A percentile compares a stretch with the other conserved stretches of the same genome.
Conservation (phyloP, 73 alveolate species). For the Paramecium pentaurelia region DNA sequence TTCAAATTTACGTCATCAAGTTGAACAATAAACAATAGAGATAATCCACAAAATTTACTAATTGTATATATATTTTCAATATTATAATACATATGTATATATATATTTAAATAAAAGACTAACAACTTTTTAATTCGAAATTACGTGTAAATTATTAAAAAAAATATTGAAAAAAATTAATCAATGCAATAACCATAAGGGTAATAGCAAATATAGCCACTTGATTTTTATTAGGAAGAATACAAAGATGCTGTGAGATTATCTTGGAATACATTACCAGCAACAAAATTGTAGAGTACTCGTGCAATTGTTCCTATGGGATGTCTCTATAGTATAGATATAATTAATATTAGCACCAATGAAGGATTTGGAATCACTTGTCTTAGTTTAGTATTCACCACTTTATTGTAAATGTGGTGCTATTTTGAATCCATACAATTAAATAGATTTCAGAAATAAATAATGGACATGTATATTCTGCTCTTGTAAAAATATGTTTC, state of each 20-base stretch:
- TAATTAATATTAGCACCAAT: conserved; percentile 45
- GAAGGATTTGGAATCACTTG: conserved; percentile 91
- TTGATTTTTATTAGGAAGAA: conserved; percentile 69
- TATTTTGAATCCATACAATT: conserved; percentile 94
- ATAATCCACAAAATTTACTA: not conserved
- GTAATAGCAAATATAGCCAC: not conserved
- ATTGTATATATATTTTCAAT: not conserved
- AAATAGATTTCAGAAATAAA: conserved; percentile 96
- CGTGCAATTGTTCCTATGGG: conserved; percentile 98
- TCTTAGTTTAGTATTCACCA: conserved; percentile 97
- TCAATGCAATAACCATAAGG: not conserved
- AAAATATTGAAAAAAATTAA: not conserved
- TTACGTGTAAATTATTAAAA: not conserved
- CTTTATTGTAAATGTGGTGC: conserved; percentile 92
- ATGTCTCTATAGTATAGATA: conserved; percentile 71
- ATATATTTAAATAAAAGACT: not conserved
- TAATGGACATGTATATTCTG: conserved; percentile 98
- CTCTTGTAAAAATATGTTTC: conserved; percentile 91
- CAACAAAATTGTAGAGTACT: conserved; percentile 82
- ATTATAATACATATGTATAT: not conserved
- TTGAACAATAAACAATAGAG: not conserved
- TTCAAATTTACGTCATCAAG: not conserved
- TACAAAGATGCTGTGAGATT: conserved; percentile 88
- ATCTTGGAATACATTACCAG: conserved; percentile 95
- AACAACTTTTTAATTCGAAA: not conserved